Conservation (phyloP, 2,329 filamentous ascomycete species). For the Cordyceps fumosorosea region DNA sequence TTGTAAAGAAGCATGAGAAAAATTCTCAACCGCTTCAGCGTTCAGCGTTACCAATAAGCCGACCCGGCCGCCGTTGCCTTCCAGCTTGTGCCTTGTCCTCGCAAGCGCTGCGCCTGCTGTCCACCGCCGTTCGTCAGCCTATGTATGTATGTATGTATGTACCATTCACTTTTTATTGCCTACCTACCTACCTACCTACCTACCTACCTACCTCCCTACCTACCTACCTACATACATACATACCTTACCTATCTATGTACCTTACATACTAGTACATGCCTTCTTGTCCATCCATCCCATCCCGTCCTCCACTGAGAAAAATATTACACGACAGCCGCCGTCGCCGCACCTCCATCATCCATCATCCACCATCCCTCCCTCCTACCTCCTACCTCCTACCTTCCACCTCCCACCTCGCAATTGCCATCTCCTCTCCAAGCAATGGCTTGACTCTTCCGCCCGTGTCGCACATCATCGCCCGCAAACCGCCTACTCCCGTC, state of each 20-base stretch:
- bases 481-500: background rate
- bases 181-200: no score
- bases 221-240: no score
- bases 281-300: no score
- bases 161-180: no score
- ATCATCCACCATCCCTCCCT: no score
- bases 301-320: background rate
- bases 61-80: background rate
- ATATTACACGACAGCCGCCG: background rate
- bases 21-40: background rate
- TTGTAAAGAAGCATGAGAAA: background rate
- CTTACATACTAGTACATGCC: no score
- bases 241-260: no score
- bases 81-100: background rate
- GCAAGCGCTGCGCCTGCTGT: background rate
- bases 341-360: background rate
- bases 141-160: no score
- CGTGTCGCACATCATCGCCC: slow-evolving; percentile 1
- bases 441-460: slow-evolving; percentile 7
- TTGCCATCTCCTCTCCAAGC: slow-evolving; percentile 2
- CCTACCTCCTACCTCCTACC: no score
- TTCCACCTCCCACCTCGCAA: background rate
- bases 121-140: background rate
- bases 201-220: no score
- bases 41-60: background rate